phyloP scores from a whole-genome alignment of 805 yeast species.

The Sporopachydermia quercuum region DNA sequence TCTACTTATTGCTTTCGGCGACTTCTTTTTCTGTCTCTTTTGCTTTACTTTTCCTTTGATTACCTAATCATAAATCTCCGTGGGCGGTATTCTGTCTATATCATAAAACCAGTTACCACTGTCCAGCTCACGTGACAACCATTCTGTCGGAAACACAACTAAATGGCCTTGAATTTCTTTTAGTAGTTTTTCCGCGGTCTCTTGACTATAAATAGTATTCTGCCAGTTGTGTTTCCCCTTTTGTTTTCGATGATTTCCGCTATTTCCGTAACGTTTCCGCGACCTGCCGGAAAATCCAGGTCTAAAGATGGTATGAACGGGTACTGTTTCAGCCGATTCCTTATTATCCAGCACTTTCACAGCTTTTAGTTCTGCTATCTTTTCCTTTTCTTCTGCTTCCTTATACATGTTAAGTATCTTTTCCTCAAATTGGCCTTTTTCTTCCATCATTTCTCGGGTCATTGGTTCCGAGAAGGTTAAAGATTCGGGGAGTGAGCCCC shows the following conservation, averaged over 20 bases:
- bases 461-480: neutral
- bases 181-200: conserved; percentile 61
- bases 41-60: conserved; percentile 2
- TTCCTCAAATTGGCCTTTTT: neutral
- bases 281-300: conserved; percentile 23
- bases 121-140: conserved; percentile 80
- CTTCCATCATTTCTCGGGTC: neutral
- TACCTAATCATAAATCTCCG: conserved; percentile 73
- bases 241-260: conserved; percentile 47
- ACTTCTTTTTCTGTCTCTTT: too few species aligned
- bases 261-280: conserved; percentile 18
- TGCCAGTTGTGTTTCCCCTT: neutral
- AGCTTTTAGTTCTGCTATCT: neutral
- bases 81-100: conserved; percentile 86
- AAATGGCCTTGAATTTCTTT: conserved; percentile 70
- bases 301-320: conserved; percentile 15
- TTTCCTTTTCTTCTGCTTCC: conserved; percentile 5
- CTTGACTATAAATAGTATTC: conserved; percentile 13
- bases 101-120: conserved; percentile 92
- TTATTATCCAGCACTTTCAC: conserved; percentile 3
- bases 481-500: neutral
- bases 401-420: neutral
- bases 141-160: conserved; percentile 83
- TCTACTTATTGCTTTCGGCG: too few species aligned
- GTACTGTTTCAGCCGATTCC: conserved; percentile 7